Conservation (phyloP, 768 basidiomycete species). For the Suillus spraguei region DNA sequence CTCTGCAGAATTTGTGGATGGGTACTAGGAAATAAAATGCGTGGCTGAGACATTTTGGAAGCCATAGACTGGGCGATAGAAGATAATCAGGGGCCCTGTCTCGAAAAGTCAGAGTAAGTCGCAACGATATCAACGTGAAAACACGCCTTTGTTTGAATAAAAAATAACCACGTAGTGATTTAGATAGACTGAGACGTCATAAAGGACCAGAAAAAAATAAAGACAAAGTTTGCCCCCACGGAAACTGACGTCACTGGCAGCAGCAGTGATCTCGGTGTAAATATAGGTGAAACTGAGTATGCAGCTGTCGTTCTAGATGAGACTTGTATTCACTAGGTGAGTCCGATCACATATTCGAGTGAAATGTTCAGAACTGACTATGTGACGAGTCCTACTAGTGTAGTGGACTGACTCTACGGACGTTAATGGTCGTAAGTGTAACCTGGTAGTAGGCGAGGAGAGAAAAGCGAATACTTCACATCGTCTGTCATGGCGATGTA, state of each 20-base stretch:
- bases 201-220: background rate
- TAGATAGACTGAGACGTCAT: slow-evolving; percentile 3
- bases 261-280: background rate
- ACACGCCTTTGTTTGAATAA: background rate
- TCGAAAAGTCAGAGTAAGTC: background rate
- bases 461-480: background rate
- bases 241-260: slow-evolving; percentile 7
- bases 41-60: slow-evolving; percentile 28
- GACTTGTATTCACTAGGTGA: background rate
- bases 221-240: slow-evolving; percentile 1
- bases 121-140: no score
- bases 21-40: slow-evolving; percentile 29
- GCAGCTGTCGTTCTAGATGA: background rate
- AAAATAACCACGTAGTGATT: background rate
- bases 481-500: background rate
- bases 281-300: background rate
- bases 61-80: slow-evolving; percentile 16
- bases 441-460: background rate
- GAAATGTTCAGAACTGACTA: background rate
- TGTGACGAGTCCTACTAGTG: background rate
- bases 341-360: background rate
- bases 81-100: background rate
- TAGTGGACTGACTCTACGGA: background rate
- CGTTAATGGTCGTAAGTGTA: background rate
- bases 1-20: slow-evolving; percentile 31